Evolutionary conservation across 768 basidiomycete species (phyloP).

Genomic region (Xanthoconium purpureum): DNA sequence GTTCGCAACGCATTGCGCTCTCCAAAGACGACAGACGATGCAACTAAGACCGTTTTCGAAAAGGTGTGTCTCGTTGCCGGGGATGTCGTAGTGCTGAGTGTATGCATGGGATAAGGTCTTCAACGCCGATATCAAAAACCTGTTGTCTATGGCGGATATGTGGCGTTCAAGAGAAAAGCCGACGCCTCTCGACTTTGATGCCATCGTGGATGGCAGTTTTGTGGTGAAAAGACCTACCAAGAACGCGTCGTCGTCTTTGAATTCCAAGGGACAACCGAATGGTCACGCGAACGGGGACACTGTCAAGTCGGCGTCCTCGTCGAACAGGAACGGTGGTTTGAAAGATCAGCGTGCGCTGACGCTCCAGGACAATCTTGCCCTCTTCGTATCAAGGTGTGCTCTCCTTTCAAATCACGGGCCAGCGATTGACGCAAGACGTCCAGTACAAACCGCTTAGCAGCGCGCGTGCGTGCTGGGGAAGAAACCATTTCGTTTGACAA

Average conservation of each 20-base stretch:
- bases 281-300: conserved; percentile 21
- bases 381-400: conserved; percentile 84
- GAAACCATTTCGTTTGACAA: conserved; percentile 89
- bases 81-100: not conserved
- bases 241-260: conserved; percentile 8
- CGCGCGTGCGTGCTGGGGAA: conserved; percentile 62
- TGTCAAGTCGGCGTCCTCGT: conserved; percentile 2
- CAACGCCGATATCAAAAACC: conserved; percentile 78
- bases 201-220: conserved; percentile 66
- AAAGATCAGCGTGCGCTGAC: conserved; percentile 81
- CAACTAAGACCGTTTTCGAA: conserved; percentile 72
- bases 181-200: conserved; percentile 76
- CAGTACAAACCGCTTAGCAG: conserved; percentile 79
- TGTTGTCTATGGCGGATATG: conserved; percentile 95
- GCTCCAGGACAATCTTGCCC: conserved; percentile 72
- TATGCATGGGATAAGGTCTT: conserved; percentile 63
- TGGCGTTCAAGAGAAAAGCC: conserved; percentile 92
- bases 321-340: conserved; percentile 38
- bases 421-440: conserved; percentile 5
- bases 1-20: conserved; percentile 70
- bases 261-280: conserved; percentile 25
- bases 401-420: not conserved
- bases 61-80: conserved; percentile 53
- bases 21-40: conserved; percentile 37
- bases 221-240: conserved; percentile 34